Base-by-base conservation (phyloP, 495 filamentous ascomycete species). In the Xylaria scruposa region DNA sequence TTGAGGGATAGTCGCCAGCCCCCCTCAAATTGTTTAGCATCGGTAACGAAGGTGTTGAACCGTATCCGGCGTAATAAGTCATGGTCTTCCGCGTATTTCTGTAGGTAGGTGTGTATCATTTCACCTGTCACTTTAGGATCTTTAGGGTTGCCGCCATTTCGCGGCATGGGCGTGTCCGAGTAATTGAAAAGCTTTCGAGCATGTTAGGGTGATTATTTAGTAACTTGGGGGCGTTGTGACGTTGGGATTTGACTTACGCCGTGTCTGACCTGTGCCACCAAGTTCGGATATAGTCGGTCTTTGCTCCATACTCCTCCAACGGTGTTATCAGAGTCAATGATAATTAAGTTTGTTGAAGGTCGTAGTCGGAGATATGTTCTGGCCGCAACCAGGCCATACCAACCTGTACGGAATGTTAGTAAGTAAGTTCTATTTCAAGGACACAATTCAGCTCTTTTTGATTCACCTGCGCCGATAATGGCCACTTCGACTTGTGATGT, bases 301-400 rank as follows among this genome's bases (percentile, higher is more conserved):
- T 80, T 75, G 56, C 83, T 79, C 87, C 87, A 89, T 0, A 84
- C 85, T 3, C 87, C 87, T 1, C 87, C 87, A 33, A 86, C 72
- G 0, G 76, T 79, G 12, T 72, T 56, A 8, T 83, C 75, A 0
- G 79, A 72, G 69, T 90, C 88, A 40, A 92, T 73, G 44, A 88
- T 73, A 0, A 83, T 73, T 15, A 89, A 60, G n/a, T 81, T 74
- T 49, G 80, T 75, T 4, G 67, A 56, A 1, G 85, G 84, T 29
- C 77, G 68, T 8, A 84, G 62, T 59, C 79, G 56, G 12, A 85
- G 77, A 70, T 86, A 87, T 0, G 81, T 84, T 70, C 82, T 83
- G 15, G 84, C 83, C 10, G 82, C 79, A 17, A 77, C 75, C 8
- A 87, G 73, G 7, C 85, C 85, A 63, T 79, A 80, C 74, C 78